Conservation (phyloP, 75 land plant genomes). For the Selaginella moellendorffii region DNA sequence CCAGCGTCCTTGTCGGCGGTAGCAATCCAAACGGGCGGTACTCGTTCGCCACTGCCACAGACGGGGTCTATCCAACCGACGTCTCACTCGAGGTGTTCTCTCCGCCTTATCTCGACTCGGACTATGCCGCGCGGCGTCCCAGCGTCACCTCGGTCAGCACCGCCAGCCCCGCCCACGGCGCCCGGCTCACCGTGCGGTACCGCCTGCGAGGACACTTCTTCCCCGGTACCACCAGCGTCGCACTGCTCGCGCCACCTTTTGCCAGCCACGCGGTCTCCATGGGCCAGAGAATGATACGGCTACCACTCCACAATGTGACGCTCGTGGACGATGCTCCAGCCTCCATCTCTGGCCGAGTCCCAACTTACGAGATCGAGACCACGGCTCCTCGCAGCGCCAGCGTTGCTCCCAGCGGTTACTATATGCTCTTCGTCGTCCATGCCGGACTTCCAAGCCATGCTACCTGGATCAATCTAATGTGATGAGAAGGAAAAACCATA, state of each 20-base stretch:
- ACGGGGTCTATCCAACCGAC: background rate
- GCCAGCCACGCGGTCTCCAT: background rate
- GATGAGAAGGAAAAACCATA: no score
- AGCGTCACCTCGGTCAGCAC: background rate
- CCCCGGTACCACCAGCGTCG: background rate
- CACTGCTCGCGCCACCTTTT: background rate
- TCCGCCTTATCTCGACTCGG: slow-evolving; percentile 1
- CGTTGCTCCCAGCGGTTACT: slow-evolving; percentile 68
- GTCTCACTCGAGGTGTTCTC: background rate
- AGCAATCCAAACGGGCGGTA: background rate
- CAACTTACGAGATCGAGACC: background rate
- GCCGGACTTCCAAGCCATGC: slow-evolving; percentile 39
- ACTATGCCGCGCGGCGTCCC: background rate
- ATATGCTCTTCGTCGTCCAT: slow-evolving; percentile 54
- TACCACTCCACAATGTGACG: background rate
- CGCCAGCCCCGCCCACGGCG: background rate
- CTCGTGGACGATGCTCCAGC: background rate
- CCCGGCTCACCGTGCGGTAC: background rate
- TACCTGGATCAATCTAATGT: slow-evolving; percentile 43
- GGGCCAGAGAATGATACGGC: slow-evolving; percentile 1
- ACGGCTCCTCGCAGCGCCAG: slow-evolving; percentile 21
- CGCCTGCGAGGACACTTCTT: background rate
- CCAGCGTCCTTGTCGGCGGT: background rate
- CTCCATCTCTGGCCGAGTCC: background rate
- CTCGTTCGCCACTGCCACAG: background rate